phyloP scores from a whole-genome alignment of 148 eudicot genomes.

The Rhododendron molle region DNA sequence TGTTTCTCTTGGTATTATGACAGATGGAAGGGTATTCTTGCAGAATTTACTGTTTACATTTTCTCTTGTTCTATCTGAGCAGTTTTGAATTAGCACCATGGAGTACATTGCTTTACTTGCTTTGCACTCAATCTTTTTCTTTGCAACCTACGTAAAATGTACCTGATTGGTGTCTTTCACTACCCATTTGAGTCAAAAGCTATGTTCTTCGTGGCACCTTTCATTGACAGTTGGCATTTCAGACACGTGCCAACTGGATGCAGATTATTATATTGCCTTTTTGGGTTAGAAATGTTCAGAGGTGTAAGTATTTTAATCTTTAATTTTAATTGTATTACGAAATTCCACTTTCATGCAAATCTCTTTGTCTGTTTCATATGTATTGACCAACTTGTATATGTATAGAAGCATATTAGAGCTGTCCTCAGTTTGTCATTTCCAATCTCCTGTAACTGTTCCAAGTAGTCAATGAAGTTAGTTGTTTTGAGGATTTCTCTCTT shows the following conservation, averaged over 20 bases:
- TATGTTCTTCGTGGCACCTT: neutral
- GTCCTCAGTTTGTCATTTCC: neutral
- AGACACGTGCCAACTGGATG: neutral
- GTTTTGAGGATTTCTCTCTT: neutral
- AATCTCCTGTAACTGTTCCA: neutral
- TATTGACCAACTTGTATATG: neutral
- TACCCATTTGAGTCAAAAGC: neutral
- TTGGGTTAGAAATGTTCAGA: neutral
- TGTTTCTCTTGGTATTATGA: conserved; percentile 4
- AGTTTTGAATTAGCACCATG: neutral
- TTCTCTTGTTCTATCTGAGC: neutral
- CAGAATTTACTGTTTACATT: neutral
- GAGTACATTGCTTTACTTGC: neutral
- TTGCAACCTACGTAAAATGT: neutral
- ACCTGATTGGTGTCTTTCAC: neutral
- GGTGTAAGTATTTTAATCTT: neutral
- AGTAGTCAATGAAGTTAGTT: neutral
- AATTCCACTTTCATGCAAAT: neutral
- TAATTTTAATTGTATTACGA: neutral
- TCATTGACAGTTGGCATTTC: neutral
- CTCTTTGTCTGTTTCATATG: neutral
- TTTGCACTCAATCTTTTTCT: conserved; percentile 3
- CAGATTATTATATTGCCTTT: neutral
- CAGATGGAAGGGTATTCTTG: neutral
- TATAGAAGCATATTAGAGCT: neutral